A percentile compares a stretch with the other conserved stretches of the same genome.
These are phyloP conservation scores for Penicillium sp. DNA, from an alignment of 2,329 filamentous ascomycete genomes.

Conservation along the genomic window DNA sequence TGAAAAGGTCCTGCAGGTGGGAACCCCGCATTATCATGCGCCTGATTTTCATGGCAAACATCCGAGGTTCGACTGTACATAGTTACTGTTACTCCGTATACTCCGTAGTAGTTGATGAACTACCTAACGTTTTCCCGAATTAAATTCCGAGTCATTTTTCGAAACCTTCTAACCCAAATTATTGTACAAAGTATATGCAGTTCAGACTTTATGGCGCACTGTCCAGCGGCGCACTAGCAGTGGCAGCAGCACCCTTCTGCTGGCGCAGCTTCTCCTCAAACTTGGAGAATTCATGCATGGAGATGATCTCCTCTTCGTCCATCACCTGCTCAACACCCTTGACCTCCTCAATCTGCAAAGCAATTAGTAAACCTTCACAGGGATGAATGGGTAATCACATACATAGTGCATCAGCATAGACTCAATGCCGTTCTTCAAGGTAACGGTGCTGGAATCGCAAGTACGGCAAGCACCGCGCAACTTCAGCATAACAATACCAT, in stretches of 20 bases:
- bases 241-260: slow-evolving; percentile 56
- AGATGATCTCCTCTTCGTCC: slow-evolving; percentile 88
- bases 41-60: not conserved
- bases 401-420: slow-evolving; percentile 97
- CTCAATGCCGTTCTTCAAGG: slow-evolving; percentile 96
- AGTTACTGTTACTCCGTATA: too few species aligned
- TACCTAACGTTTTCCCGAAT: not conserved
- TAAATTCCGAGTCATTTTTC: not conserved
- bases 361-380: slow-evolving; percentile 20
- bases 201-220: slow-evolving; percentile 37
- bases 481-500: slow-evolving; percentile 83
- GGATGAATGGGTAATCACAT: slow-evolving; percentile 44
- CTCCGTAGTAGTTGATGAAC: too few species aligned
- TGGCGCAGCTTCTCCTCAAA: slow-evolving; percentile 82
- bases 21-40: not conserved
- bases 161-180: not conserved
- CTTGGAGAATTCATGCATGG: slow-evolving; percentile 83
- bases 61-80: not conserved
- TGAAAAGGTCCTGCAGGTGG: not conserved
- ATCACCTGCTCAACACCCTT: slow-evolving; percentile 87
- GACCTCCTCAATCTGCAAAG: slow-evolving; percentile 82
- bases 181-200: slow-evolving; percentile 7
- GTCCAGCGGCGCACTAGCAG: slow-evolving; percentile 56
- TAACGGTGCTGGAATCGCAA: slow-evolving; percentile 95
- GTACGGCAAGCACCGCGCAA: slow-evolving; percentile 90